phyloP scores from a whole-genome alignment of 768 basidiomycete genomes.

The Suillus decipiens region DNA sequence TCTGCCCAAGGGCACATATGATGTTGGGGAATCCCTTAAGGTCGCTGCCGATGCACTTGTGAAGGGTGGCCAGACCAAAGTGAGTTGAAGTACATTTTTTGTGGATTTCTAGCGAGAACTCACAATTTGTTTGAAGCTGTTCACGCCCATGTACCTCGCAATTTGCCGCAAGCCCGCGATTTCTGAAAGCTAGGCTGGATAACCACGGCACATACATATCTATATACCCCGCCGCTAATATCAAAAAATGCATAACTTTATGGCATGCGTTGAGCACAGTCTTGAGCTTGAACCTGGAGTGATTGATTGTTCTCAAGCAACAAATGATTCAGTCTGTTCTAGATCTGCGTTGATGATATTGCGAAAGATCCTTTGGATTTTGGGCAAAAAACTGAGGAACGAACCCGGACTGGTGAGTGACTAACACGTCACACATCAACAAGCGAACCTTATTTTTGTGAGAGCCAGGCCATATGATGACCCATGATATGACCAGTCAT shows the following conservation, averaged over 20 bases:
- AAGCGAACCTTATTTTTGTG: constrained; percentile 2
- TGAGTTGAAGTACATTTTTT: constrained; percentile 32
- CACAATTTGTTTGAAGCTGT: constrained; percentile 52
- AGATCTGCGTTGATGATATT: constrained; percentile 14
- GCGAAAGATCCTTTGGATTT: constrained; percentile 20
- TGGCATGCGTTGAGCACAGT: neutral
- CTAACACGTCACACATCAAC: constrained; percentile 10
- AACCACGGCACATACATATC: constrained; percentile 3
- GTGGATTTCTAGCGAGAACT: constrained; percentile 5
- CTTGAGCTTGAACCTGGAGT: constrained; percentile 3
- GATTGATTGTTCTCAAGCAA: neutral
- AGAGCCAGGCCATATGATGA: neutral
- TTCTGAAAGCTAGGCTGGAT: constrained; percentile 5
- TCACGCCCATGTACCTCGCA: constrained; percentile 88
- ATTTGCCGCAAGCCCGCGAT: constrained; percentile 53
- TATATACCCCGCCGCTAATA: constrained; percentile 11
- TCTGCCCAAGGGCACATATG: constrained; percentile 89
- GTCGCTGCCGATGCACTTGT: constrained; percentile 79
- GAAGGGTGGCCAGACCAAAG: constrained; percentile 84
- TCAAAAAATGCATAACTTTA: neutral
- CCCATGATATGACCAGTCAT: constrained; percentile 44
- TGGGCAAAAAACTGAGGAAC: constrained; percentile 10
- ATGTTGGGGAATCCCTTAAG: constrained; percentile 88
- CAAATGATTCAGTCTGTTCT: neutral
- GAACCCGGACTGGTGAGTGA: constrained; percentile 19